Percentiles rank a stretch among this genome's conserved stretches.
Conservation (phyloP, 2,329 filamentous ascomycete species). For the Trichoderma sp. region DNA sequence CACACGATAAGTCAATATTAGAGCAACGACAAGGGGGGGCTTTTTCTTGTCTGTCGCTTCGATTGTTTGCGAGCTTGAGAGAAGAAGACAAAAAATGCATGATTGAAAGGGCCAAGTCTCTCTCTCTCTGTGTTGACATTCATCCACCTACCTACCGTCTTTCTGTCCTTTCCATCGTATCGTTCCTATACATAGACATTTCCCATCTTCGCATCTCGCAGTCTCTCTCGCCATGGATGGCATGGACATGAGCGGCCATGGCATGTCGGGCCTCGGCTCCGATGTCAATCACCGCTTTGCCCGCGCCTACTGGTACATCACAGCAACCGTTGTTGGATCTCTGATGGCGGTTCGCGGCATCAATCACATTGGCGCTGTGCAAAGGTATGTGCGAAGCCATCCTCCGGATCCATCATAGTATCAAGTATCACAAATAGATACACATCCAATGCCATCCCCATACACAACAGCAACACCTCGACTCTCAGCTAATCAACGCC, state of each 20-base stretch:
- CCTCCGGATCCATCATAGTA: no score
- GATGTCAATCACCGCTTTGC: constrained; percentile 50
- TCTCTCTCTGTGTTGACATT: neutral
- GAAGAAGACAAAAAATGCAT: neutral
- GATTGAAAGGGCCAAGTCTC: neutral
- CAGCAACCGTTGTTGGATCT: constrained; percentile 47
- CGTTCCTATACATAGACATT: neutral
- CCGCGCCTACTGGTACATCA: constrained; percentile 57
- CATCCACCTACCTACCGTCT: neutral
- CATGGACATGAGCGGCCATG: constrained; percentile 28
- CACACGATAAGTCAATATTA: neutral
- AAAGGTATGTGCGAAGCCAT: constrained; percentile 37
- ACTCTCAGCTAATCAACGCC: neutral
- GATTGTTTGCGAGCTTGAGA: neutral
- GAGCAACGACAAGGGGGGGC: neutral
- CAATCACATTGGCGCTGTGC: constrained; percentile 41
- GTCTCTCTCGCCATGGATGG: neutral
- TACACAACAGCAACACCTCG: neutral
- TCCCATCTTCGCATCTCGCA: neutral
- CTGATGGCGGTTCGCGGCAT: constrained; percentile 41
- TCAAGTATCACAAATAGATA: no score
- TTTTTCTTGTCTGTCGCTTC: neutral
- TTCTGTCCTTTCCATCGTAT: neutral
- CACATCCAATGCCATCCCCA: no score
- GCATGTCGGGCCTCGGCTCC: constrained; percentile 39